Evolutionary conservation across 805 yeast species (phyloP).

Genomic region (Myxozyma geophila): DNA sequence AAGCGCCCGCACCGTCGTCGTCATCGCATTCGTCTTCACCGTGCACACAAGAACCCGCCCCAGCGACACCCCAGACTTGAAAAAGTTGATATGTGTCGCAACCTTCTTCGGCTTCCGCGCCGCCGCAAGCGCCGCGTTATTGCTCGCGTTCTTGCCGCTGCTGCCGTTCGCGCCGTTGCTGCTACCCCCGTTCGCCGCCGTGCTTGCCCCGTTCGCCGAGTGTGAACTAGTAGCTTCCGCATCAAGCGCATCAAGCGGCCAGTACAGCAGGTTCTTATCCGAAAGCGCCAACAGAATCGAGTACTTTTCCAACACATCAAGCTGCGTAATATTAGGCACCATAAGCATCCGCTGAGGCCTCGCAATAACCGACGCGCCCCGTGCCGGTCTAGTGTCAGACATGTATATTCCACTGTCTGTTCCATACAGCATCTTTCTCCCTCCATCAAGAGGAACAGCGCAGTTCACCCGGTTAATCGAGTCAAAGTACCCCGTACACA

Average conservation of each 20-base stretch:
- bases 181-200: background rate
- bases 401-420: constrained; percentile 90
- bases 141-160: constrained; percentile 33
- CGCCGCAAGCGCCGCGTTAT: constrained; percentile 50
- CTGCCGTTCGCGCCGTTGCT: background rate
- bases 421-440: constrained; percentile 85
- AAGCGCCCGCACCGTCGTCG: constrained; percentile 75
- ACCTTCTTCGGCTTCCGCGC: constrained; percentile 71
- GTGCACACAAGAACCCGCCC: constrained; percentile 89
- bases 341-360: constrained; percentile 73
- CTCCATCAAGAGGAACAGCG: constrained; percentile 93
- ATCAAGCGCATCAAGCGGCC: constrained; percentile 70
- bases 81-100: constrained; percentile 84
- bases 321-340: constrained; percentile 78
- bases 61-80: constrained; percentile 90
- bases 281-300: constrained; percentile 77
- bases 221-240: constrained; percentile 26
- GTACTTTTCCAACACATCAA: constrained; percentile 90
- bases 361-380: constrained; percentile 40
- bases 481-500: constrained; percentile 76
- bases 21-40: constrained; percentile 78
- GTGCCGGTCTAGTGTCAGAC: constrained; percentile 68
- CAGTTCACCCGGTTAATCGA: constrained; percentile 80
- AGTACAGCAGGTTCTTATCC: constrained; percentile 79
- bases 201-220: constrained; percentile 8